These are phyloP conservation scores for Peltaster fructicola DNA, from an alignment of 2,329 filamentous ascomycete genomes.

Conservation along the genomic window DNA sequence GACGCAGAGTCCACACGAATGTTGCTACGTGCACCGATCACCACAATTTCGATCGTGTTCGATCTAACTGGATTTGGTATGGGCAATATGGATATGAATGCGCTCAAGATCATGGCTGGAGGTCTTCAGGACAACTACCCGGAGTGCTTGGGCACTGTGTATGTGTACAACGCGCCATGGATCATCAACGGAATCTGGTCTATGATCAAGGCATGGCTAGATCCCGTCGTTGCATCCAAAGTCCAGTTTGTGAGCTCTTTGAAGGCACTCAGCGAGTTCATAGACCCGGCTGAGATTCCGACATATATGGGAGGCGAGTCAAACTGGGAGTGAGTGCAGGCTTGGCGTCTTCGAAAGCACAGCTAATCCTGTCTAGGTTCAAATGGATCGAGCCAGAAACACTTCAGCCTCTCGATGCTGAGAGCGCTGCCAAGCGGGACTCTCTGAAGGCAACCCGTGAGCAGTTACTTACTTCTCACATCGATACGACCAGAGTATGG, in stretches of 20 bases:
- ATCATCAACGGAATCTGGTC: constrained; percentile 87
- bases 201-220: constrained; percentile 81
- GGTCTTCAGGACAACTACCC: constrained; percentile 95
- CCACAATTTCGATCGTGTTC: constrained; percentile 78
- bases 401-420: too few relatives aligned
- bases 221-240: constrained; percentile 81
- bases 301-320: constrained; percentile 68
- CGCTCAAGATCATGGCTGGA: constrained; percentile 95
- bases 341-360: too few relatives aligned
- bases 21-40: constrained; percentile 55
- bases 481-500: constrained; percentile 45
- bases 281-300: constrained; percentile 49
- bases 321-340: too few relatives aligned
- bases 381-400: constrained; percentile 59
- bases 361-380: constrained; percentile 72
- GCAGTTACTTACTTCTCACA: constrained; percentile 51
- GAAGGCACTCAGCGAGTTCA: constrained; percentile 58
- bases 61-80: constrained; percentile 83
- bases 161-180: constrained; percentile 90
- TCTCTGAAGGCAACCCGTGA: too few relatives aligned
- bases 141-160: constrained; percentile 67
- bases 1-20: constrained; percentile 81
- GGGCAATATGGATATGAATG: constrained; percentile 89
- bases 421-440: too few relatives aligned
- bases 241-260: constrained; percentile 74